Conservation (phyloP, 1,284 basidiomycete genomes). For the Omphalotus olearius region DNA sequence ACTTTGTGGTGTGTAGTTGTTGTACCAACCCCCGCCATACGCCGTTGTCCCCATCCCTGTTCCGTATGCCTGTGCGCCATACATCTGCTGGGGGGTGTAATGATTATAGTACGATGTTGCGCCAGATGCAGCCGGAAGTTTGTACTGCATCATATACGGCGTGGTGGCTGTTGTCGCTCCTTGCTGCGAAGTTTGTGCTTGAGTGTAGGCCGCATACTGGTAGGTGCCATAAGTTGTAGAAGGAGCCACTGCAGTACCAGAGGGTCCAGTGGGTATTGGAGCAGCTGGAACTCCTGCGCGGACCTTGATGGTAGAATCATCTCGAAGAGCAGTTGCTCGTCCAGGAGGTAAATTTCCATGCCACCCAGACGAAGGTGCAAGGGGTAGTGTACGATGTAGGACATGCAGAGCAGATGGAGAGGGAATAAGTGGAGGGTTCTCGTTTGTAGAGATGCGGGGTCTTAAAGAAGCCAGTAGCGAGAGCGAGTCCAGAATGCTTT, state of each 20-base stretch:
- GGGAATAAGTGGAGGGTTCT: constrained; percentile 48
- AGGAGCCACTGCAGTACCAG: constrained; percentile 22
- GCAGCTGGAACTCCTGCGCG: constrained; percentile 38
- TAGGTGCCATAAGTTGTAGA: constrained; percentile 25
- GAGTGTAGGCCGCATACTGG: constrained; percentile 25
- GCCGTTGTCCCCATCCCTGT: constrained; percentile 24
- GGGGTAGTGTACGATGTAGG: constrained; percentile 64
- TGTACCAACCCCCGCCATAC: constrained; percentile 10
- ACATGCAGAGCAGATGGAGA: constrained; percentile 57
- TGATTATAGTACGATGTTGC: constrained; percentile 11
- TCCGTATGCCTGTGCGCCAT: background rate
- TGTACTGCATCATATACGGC: constrained; percentile 13
- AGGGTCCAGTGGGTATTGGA: constrained; percentile 22
- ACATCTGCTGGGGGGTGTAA: constrained; percentile 2
- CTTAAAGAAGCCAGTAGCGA: constrained; percentile 64
- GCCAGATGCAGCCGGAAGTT: constrained; percentile 6
- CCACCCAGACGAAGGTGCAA: constrained; percentile 60
- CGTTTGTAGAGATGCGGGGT: constrained; percentile 47
- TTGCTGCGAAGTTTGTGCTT: constrained; percentile 23
- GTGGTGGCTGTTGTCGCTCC: constrained; percentile 20
- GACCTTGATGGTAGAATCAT: constrained; percentile 68
- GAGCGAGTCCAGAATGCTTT: constrained; percentile 66
- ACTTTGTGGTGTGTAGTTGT: constrained; percentile 3
- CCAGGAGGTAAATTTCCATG: constrained; percentile 65
- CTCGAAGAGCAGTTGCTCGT: constrained; percentile 56